These are phyloP conservation scores for Chimonanthus praecox DNA, from an alignment of 164 flowering plant genomes.

Conservation along the genomic window DNA sequence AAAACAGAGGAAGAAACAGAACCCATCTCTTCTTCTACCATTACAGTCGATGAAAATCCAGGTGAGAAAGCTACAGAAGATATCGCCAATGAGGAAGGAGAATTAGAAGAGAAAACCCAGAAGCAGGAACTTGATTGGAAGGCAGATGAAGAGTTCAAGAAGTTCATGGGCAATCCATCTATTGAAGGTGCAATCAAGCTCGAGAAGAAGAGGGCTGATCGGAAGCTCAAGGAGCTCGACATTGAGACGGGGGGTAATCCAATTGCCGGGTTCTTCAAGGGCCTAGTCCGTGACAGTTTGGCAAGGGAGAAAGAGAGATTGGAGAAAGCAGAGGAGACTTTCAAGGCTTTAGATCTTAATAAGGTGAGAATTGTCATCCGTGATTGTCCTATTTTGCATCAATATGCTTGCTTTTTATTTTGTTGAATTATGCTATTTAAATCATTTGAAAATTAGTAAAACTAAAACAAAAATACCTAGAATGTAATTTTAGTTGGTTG, in stretches of 20 bases:
- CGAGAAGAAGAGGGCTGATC: slow-evolving; percentile 88
- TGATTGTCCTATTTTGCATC: neutral
- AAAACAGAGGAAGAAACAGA: slow-evolving; percentile 3
- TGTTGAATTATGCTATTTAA: neutral
- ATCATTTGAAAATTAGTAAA: no score
- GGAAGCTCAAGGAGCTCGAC: slow-evolving; percentile 85
- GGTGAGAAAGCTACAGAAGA: neutral
- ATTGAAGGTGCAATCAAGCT: slow-evolving; percentile 94
- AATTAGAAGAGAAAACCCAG: slow-evolving; percentile 15
- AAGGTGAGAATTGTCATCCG: slow-evolving; percentile 36
- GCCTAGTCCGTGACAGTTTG: slow-evolving; percentile 49
- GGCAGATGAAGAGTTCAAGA: slow-evolving; percentile 88
- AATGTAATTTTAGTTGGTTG: no score
- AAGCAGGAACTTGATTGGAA: slow-evolving; percentile 89
- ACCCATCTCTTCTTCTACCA: slow-evolving; percentile 11
- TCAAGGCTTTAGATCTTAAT: slow-evolving; percentile 90
- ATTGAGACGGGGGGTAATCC: slow-evolving; percentile 55
- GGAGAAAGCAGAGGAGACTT: slow-evolving; percentile 78
- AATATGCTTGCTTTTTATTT: neutral
- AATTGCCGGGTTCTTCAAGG: slow-evolving; percentile 44
- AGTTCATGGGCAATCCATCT: slow-evolving; percentile 95
- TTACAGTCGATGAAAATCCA: neutral
- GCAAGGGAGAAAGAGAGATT: slow-evolving; percentile 67
- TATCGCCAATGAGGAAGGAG: slow-evolving; percentile 1
- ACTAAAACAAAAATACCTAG: no score